Evolutionary conservation across 371 early-diverging fungal species (phyloP).

Genomic region (Mucor velutinosus): DNA sequence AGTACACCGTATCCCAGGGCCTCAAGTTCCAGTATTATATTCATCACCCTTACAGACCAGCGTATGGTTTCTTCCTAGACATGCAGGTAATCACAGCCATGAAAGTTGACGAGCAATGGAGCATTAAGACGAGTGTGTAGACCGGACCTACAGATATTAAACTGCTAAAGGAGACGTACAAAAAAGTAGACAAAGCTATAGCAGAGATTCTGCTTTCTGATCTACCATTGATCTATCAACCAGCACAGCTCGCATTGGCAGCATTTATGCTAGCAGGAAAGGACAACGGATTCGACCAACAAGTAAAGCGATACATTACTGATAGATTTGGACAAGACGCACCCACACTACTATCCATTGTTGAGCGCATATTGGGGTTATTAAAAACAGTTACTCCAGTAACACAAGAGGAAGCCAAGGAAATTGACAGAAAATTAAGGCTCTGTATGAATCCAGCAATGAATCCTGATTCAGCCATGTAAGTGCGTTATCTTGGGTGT

Average conservation of each 20-base stretch:
- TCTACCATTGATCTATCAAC: constrained; percentile 76
- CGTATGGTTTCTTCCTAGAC: constrained; percentile 85
- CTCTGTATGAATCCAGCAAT: constrained; percentile 72
- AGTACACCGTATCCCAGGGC: constrained; percentile 81
- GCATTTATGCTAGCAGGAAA: constrained; percentile 71
- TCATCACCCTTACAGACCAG: constrained; percentile 83
- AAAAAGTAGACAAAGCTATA: constrained; percentile 49
- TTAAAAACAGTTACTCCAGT: constrained; percentile 41
- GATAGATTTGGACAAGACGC: constrained; percentile 37
- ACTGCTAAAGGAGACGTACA: constrained; percentile 61
- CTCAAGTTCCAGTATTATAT: constrained; percentile 83
- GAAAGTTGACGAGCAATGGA: no score
- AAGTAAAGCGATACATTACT: constrained; percentile 32
- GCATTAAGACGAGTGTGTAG: constrained; percentile 32
- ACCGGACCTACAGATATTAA: constrained; percentile 36
- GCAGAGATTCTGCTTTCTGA: constrained; percentile 73
- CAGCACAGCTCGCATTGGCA: constrained; percentile 86
- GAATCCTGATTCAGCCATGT: constrained; percentile 71
- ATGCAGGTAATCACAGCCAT: constrained; percentile 46
- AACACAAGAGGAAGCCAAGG: constrained; percentile 50
- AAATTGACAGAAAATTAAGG: constrained; percentile 65
- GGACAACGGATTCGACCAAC: constrained; percentile 51
- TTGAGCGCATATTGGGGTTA: constrained; percentile 48
- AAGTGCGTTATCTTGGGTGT: constrained; percentile 25
- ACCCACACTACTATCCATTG: constrained; percentile 31